Base-by-base conservation (phyloP, 306 rosid species). In the Sphenostylis stenocarpa region DNA sequence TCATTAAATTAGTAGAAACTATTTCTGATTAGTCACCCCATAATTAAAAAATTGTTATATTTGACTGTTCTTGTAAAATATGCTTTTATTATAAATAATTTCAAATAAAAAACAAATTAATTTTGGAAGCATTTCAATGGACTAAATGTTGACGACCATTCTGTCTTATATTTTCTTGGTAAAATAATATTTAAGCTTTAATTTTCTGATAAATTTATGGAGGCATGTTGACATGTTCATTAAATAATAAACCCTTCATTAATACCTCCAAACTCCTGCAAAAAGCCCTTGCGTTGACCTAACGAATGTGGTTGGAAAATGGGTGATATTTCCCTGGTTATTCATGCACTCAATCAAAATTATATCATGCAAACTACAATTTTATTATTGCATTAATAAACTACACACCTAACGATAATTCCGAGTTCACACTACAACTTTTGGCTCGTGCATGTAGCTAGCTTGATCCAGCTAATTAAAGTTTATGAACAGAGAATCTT, bases 401-500 rank as follows among this genome's bases (percentile, higher is more conserved):
- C 66, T 41, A 55, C 11, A 66, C 63, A 57, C 60, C 49, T 76
- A 75, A 24, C 8, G 56, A 58, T 13, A 56, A 21, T 80, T 75
- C 36, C 31, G 7, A 29, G 63, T 68, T 69, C 62, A 68, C 84
- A 81, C 38, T 39, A 78, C 77, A 73, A 49, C 49, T 52, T 79
- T 53, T 69, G 24, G 53, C 77, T 72, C 20, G 36, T 77, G 73
- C 65, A 41, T 67, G 71, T 72, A 60, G 10, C 45, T 76, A 58
- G 83, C 73, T 48, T 72, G 64, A 67, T 72, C 83, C 80, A 77
- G 61, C 77, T 80, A 61, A 78, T 66, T 69, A 64, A 67, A 78
- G 14, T 55, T 85, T 85, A 58, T 29, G 67, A 73, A 60, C 29
- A 24, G 17, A 55, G 66, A 66, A 44, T 63, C 53, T 70, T 41